Percentiles rank a stretch among this genome's conserved stretches.
Evolutionary conservation across 768 basidiomycete genomes (phyloP).

Genomic region (Naganishia vaughanmartiniae): DNA sequence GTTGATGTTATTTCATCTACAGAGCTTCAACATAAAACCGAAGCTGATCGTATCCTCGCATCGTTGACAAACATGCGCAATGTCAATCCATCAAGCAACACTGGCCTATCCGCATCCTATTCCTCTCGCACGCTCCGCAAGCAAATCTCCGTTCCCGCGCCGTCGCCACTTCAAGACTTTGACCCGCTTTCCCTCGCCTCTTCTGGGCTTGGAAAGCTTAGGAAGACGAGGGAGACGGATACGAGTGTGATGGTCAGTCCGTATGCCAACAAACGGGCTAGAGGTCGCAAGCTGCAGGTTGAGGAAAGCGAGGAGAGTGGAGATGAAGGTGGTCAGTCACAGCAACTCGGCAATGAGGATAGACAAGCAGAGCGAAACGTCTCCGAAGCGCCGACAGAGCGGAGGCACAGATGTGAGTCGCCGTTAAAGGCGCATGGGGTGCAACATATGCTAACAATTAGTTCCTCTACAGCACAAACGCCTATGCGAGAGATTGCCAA

Average conservation of each 20-base stretch:
- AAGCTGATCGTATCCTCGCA: slow-evolving; percentile 18
- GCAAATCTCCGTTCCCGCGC: slow-evolving; percentile 16
- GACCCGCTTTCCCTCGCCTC: neutral
- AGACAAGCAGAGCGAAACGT: neutral
- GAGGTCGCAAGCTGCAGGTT: slow-evolving; percentile 37
- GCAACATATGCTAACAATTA: neutral
- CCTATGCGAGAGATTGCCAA: neutral
- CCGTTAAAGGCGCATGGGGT: neutral
- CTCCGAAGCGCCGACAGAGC: neutral
- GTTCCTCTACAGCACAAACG: neutral
- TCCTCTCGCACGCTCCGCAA: slow-evolving; percentile 11
- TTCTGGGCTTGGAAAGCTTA: slow-evolving; percentile 1
- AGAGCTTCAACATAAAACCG: slow-evolving; percentile 12
- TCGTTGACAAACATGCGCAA: slow-evolving; percentile 9
- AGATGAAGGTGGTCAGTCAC: neutral
- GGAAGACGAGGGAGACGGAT: slow-evolving; percentile 33
- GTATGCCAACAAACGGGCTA: slow-evolving; percentile 40
- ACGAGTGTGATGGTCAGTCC: slow-evolving; percentile 41
- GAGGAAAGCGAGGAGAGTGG: slow-evolving; percentile 29
- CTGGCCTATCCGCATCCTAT: neutral
- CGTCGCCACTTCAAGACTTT: slow-evolving; percentile 5
- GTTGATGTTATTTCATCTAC: neutral
- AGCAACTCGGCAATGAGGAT: neutral
- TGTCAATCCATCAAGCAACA: neutral
- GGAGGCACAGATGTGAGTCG: slow-evolving; percentile 1